These are phyloP conservation scores for Acacia concinna DNA, from an alignment of 331 rosid genomes.

Conservation along the genomic window DNA sequence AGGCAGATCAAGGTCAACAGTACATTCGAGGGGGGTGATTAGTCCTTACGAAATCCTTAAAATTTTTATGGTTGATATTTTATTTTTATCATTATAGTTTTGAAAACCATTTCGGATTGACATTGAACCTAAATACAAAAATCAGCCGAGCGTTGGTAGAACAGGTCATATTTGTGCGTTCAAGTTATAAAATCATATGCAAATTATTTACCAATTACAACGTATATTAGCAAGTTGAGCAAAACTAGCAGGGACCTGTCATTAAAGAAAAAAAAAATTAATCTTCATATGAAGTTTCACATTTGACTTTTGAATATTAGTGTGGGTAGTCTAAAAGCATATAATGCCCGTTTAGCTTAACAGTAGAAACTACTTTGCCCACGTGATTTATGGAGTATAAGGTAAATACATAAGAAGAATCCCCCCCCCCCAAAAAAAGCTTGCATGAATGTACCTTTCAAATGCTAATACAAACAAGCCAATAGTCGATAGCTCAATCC, in stretches of 20 bases:
- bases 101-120: not conserved
- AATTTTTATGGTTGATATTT: not conserved
- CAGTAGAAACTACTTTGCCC: no score
- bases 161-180: no score
- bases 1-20: no score
- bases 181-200: not conserved
- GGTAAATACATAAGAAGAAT: no score
- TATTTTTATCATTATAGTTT: not conserved
- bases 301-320: not conserved
- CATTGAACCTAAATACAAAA: not conserved
- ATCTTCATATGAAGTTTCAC: not conserved
- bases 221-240: not conserved
- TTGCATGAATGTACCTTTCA: no score
- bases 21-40: no score
- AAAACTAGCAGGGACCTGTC: not conserved
- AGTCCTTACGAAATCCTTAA: not conserved
- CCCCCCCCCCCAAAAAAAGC: no score
- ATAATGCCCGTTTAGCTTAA: no score
- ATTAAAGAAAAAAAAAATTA: not conserved
- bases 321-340: not conserved
- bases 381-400: no score
- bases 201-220: not conserved
- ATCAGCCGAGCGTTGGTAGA: no score
- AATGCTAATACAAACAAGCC: no score
- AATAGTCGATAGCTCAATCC: not conserved